A percentile compares a stretch with the other conserved stretches of the same genome.
These are phyloP conservation scores for Amborella trichopoda DNA, from an alignment of 164 flowering plant species.

Conservation along the genomic window DNA sequence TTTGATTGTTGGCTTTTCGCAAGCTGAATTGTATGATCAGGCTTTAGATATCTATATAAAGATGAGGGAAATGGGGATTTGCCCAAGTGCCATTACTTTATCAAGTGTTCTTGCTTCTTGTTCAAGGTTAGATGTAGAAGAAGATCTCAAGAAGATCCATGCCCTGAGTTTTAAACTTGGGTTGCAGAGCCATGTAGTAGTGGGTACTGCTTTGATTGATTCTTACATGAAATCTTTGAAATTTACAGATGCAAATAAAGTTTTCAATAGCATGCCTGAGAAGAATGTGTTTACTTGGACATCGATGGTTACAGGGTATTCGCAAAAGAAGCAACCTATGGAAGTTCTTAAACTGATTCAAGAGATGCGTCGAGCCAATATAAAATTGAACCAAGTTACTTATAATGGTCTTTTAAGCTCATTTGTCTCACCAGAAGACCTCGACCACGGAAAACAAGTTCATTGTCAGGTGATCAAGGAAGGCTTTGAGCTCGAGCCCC, in stretches of 20 bases:
- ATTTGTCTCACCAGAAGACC: conserved; percentile 16
- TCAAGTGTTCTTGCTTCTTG: conserved; percentile 22
- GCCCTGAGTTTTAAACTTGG: conserved; percentile 21
- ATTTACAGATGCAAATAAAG: conserved; percentile 15
- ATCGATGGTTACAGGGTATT: conserved; percentile 29
- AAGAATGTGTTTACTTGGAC: conserved; percentile 39
- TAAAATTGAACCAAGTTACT: conserved; percentile 26
- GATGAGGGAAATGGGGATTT: conserved; percentile 21
- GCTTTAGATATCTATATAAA: conserved; percentile 17
- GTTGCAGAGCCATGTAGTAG: conserved; percentile 19
- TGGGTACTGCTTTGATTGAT: conserved; percentile 28
- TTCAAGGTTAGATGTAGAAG: conserved; percentile 13
- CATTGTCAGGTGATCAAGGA: conserved; percentile 28
- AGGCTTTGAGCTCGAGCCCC: conserved; percentile 25
- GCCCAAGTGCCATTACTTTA: conserved; percentile 14
- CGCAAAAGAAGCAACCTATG: conserved; percentile 23
- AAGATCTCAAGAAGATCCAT: conserved; percentile 29
- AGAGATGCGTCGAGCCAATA: conserved; percentile 28
- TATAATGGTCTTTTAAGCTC: conserved; percentile 39
- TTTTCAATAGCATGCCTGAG: conserved; percentile 24
- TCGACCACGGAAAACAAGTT: conserved; percentile 31
- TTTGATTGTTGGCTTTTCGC: conserved; percentile 21
- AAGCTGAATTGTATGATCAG: conserved; percentile 7
- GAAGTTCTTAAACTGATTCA: conserved; percentile 23
- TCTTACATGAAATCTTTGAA: conserved; percentile 22